Conservation (phyloP, 768 basidiomycete genomes). For the Lactarius indigo region DNA sequence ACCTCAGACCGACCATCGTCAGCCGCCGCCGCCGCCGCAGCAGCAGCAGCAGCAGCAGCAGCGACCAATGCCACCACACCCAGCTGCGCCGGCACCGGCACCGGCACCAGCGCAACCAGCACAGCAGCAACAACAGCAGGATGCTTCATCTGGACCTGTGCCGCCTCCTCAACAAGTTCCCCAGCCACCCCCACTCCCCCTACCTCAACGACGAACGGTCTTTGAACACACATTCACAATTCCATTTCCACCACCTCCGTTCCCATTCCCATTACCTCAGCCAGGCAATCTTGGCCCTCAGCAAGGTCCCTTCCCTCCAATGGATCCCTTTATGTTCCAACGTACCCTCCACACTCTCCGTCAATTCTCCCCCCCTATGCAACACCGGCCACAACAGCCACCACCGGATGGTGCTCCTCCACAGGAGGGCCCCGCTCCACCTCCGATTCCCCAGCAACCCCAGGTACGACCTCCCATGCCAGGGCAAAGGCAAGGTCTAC, state of each 20-base stretch:
- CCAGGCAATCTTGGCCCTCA: slow-evolving; percentile 5
- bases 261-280: slow-evolving; percentile 1
- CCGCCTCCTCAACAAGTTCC: slow-evolving; percentile 7
- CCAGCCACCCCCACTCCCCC: neutral
- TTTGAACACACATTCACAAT: slow-evolving; percentile 21
- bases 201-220: slow-evolving; percentile 6
- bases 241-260: slow-evolving; percentile 2
- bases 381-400: neutral
- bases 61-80: slow-evolving; percentile 15
- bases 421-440: slow-evolving; percentile 16
- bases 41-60: slow-evolving; percentile 3
- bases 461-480: slow-evolving; percentile 18
- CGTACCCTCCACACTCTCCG: slow-evolving; percentile 12
- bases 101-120: neutral
- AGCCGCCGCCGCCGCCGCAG: slow-evolving; percentile 4
- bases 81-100: neutral
- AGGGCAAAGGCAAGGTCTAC: slow-evolving; percentile 12
- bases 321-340: slow-evolving; percentile 10
- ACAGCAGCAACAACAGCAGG: slow-evolving; percentile 9
- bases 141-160: neutral
- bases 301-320: slow-evolving; percentile 1
- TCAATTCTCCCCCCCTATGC: neutral
- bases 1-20: slow-evolving; percentile 11
- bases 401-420: slow-evolving; percentile 2
- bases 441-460: slow-evolving; percentile 13